Base-by-base conservation (phyloP, 805 yeast genomes). In the Myxozyma monticola region DNA sequence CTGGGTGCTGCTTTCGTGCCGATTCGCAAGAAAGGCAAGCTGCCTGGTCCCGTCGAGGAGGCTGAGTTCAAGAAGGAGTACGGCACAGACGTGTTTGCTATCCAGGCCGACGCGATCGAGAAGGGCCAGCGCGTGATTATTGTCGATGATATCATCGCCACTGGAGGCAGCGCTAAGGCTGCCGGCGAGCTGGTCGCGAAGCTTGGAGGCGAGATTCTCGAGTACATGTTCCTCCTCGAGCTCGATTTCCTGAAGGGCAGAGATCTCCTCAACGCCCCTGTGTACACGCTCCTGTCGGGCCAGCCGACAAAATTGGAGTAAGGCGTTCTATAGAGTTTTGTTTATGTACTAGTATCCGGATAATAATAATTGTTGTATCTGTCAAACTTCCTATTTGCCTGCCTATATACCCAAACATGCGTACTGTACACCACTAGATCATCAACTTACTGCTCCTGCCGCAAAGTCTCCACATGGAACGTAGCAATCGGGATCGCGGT, bases 121-220 rank as follows among this genome's bases (percentile, higher is more conserved):
- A 76, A 77, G 56, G 95, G 91, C 33, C 78, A 95, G 41, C 85
- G 78, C 51, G 93, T 93, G 25, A 73, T 91, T 33, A 78, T 93
- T 59, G 95, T 93, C 33, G 99, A 93, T 70, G 99, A 93, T 66
- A 89, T 93, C 63, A 85, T 93, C 67, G 99, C 99, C 42, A 93
- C 99, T 33, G 60, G 98, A 56, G 99, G 99, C 34, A 85, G 95
- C 61, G 99, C 99, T 22, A 71, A 73, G 48, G 96, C 95, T 52
- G 98, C 98, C 36, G 97, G 96, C 52, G 84, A 88, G 65, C 77
- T 93, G 59, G 85, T 88, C 44, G 65, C 67, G 60, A 72, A 77
- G 68, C 76, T 83, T 54, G 81, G 83, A 49, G 96, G 84, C 54
- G 78, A 83, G 52, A 77, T 90, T 46, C 67, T 84, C 45, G 96